Conservation (phyloP, 176 grass and related monocot species). For the Lolium rigidum region DNA sequence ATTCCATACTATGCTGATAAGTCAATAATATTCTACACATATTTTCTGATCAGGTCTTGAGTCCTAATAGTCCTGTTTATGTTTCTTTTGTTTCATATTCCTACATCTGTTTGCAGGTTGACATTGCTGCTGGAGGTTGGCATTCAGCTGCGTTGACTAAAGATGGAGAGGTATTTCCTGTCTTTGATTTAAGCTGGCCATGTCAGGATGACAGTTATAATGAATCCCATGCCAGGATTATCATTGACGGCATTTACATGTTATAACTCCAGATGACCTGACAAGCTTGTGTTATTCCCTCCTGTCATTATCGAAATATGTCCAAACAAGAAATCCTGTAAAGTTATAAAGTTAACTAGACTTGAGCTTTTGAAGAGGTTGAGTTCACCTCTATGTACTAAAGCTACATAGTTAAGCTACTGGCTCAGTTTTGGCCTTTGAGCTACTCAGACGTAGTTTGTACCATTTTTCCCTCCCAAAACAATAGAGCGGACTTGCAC, state of each 20-base stretch:
- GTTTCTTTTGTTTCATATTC: slow-evolving; percentile 41
- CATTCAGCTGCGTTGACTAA: slow-evolving; percentile 92
- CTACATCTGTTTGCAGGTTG: slow-evolving; percentile 65
- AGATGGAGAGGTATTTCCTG: slow-evolving; percentile 77
- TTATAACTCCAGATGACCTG: slow-evolving; percentile 28
- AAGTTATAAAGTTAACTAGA: slow-evolving; percentile 27
- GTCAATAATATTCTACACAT: not conserved
- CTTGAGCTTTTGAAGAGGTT: not conserved
- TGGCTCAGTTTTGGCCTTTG: not conserved
- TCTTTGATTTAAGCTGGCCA: slow-evolving; percentile 3
- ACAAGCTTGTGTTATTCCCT: slow-evolving; percentile 25
- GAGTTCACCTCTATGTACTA: slow-evolving; percentile 10
- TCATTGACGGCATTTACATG: not conserved
- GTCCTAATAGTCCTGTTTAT: slow-evolving; percentile 24
- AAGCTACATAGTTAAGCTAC: not conserved
- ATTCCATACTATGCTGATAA: slow-evolving; percentile 22
- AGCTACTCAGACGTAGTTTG: not conserved
- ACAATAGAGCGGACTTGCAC: not conserved
- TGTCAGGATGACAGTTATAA: not conserved
- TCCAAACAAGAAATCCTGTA: slow-evolving; percentile 10
- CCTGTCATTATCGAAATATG: not conserved
- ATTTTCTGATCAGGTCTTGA: slow-evolving; percentile 12
- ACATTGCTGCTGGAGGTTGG: slow-evolving; percentile 98
- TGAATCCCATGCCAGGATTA: not conserved
- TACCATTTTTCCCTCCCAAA: slow-evolving; percentile 13